Evolutionary conservation across 164 flowering plant species (phyloP).

Genomic region (Amborella trichopoda): DNA sequence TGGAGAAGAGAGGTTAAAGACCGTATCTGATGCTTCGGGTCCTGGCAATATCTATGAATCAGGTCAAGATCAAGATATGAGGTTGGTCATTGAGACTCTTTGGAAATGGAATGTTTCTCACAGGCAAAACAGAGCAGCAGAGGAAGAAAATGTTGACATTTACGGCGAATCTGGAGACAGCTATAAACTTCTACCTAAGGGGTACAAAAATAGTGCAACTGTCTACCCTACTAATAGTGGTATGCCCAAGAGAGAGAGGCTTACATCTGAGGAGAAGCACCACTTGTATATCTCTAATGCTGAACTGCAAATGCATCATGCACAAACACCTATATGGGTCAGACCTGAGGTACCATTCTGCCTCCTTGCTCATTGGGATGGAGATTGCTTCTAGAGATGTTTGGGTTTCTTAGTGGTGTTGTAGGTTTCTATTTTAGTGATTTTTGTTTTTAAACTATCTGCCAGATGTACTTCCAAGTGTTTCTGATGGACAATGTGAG

Average conservation of each 20-base stretch:
- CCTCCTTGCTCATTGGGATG: too few relatives aligned
- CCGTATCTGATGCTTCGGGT: slow-evolving; percentile 18
- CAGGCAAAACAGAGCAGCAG: slow-evolving; percentile 40
- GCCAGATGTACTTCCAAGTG: slow-evolving; percentile 52
- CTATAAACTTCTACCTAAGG: slow-evolving; percentile 34
- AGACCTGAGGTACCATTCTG: slow-evolving; percentile 42
- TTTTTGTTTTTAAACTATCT: slow-evolving; percentile 8
- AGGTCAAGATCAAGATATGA: slow-evolving; percentile 31
- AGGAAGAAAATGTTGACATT: slow-evolving; percentile 48
- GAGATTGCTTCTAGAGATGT: neutral
- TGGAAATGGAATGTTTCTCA: slow-evolving; percentile 76
- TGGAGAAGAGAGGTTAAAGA: slow-evolving; percentile 19
- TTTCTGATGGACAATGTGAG: slow-evolving; percentile 23
- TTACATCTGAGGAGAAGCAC: slow-evolving; percentile 30
- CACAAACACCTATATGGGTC: slow-evolving; percentile 49
- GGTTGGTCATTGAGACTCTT: slow-evolving; percentile 48
- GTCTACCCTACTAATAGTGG: slow-evolving; percentile 11
- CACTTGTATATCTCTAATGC: slow-evolving; percentile 64
- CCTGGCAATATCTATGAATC: slow-evolving; percentile 21
- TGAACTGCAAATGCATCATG: slow-evolving; percentile 60
- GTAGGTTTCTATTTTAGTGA: neutral
- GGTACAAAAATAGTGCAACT: slow-evolving; percentile 11
- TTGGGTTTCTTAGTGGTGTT: neutral
- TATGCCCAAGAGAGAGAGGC: slow-evolving; percentile 15
- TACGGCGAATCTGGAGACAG: slow-evolving; percentile 36